Evolutionary conservation across 2,329 filamentous ascomycete species (phyloP).

Genomic region (Xylariaceae sp.): DNA sequence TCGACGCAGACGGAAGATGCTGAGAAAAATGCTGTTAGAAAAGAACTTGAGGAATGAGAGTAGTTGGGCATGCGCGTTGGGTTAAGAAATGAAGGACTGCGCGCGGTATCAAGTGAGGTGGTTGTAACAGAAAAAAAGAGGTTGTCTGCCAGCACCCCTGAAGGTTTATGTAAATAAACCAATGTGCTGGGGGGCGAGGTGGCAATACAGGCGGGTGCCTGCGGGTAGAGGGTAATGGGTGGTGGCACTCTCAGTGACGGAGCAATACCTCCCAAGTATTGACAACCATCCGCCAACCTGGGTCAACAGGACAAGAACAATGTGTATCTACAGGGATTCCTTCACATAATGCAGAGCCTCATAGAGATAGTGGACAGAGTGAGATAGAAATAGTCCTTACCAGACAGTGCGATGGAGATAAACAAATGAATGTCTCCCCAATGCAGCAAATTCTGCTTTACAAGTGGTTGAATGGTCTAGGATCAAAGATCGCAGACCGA

Average conservation of each 20-base stretch:
- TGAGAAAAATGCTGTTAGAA: conserved; percentile 8
- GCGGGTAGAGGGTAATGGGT: not conserved
- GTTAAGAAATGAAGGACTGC: not conserved
- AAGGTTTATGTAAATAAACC: too few relatives aligned
- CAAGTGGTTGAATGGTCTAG: conserved; percentile 30
- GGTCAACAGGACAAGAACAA: too few relatives aligned
- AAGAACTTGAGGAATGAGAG: not conserved
- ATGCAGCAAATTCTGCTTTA: conserved; percentile 32
- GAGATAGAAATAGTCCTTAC: conserved; percentile 40
- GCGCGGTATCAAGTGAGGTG: not conserved
- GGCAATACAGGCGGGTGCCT: too few relatives aligned
- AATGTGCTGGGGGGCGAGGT: too few relatives aligned
- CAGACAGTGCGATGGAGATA: conserved; percentile 79
- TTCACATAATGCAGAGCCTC: not conserved
- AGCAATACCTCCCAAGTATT: not conserved
- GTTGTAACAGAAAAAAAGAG: not conserved
- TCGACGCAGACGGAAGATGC: not conserved
- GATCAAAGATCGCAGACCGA: conserved; percentile 23
- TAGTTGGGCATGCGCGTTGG: too few relatives aligned
- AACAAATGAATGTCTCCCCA: conserved; percentile 99
- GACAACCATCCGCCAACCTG: not conserved
- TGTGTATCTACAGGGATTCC: not conserved
- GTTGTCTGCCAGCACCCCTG: too few relatives aligned
- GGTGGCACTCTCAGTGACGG: not conserved
- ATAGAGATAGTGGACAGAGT: not conserved